Base-by-base conservation (phyloP, 768 basidiomycete species). In the Amanita polypyramis region DNA sequence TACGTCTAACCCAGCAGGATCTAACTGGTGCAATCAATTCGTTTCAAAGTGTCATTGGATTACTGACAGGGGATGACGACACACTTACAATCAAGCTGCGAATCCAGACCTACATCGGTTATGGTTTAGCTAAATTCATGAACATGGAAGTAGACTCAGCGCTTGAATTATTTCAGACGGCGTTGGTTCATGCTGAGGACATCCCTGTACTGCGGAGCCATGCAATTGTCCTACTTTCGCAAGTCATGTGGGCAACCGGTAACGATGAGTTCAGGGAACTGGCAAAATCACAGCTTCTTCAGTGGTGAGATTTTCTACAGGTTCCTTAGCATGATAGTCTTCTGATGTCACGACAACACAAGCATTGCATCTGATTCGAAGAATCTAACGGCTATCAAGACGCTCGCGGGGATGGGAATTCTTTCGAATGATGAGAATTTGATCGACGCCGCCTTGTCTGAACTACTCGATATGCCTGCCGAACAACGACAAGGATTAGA, bases 381-480 rank as follows among this genome's bases (percentile, higher is more conserved):
- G 52, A 89, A 93, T 57, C 60, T 92, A 43, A 70, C 75, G 46
- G 90, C 89, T 1, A 85, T 95, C 61, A 87, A 84, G 39, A 75
- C 82, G 0, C 74, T 97, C 1, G 86, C 87, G 0, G 86, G 85
- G n/a, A 91, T 96, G 78, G 92, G 89, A 9, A 80, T 92, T 47
- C 64, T 93, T 45, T 83, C 83, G 2, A 71, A 73, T 29, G 92
- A 95, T 56, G 80, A 85, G 29, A 75, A 73, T 30, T 73, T 96
- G 15, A 73, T 93, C 20, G 89, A 94, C 60, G 93, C 92, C 1
- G 85, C 91, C 0, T 66, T 94, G 10, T 82, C 85, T 0, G 92
- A 96, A 60, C 75, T 95, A 14, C 70, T 83, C 15, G 68, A 76
- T 0, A 67, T 92, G 19, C 76, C 90, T 0, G 58, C 81, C 14